phyloP scores from a whole-genome alignment of 2,329 filamentous ascomycete species.

The Bretziella fagacearum region DNA sequence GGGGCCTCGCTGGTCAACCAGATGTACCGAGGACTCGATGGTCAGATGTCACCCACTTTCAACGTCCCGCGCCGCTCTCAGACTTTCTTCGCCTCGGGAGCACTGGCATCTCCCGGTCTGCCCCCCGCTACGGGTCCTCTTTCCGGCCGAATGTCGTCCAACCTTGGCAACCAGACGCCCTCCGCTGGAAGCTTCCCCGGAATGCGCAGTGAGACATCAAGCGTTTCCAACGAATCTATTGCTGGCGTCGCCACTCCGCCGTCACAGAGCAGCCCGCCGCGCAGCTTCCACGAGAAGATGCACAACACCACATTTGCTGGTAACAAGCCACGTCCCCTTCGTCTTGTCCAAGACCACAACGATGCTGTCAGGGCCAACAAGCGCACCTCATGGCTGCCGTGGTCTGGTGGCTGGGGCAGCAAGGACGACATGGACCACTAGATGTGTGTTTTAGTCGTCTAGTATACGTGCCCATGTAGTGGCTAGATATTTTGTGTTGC shows the following conservation, averaged over 20 bases:
- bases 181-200: constrained; percentile 51
- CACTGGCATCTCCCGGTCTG: constrained; percentile 18
- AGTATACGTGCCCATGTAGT: neutral
- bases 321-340: constrained; percentile 65
- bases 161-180: constrained; percentile 25
- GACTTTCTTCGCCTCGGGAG: constrained; percentile 45
- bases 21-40: constrained; percentile 67
- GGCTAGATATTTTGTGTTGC: neutral
- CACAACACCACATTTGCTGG: constrained; percentile 44
- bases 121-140: constrained; percentile 26
- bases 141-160: constrained; percentile 34
- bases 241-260: constrained; percentile 29
- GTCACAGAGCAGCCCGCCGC: constrained; percentile 36
- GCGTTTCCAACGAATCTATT: constrained; percentile 47
- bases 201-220: constrained; percentile 48
- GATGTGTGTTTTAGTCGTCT: neutral
- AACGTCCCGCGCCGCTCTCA: constrained; percentile 42
- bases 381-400: constrained; percentile 48
- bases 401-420: constrained; percentile 33
- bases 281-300: constrained; percentile 22
- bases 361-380: constrained; percentile 35
- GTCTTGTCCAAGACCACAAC: constrained; percentile 67
- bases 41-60: constrained; percentile 42
- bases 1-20: constrained; percentile 53
- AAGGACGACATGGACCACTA: constrained; percentile 28